Percentiles rank a stretch among this genome's conserved stretches.
Evolutionary conservation across 768 basidiomycete genomes (phyloP).

Genomic region (Auricularia auricula-judae): DNA sequence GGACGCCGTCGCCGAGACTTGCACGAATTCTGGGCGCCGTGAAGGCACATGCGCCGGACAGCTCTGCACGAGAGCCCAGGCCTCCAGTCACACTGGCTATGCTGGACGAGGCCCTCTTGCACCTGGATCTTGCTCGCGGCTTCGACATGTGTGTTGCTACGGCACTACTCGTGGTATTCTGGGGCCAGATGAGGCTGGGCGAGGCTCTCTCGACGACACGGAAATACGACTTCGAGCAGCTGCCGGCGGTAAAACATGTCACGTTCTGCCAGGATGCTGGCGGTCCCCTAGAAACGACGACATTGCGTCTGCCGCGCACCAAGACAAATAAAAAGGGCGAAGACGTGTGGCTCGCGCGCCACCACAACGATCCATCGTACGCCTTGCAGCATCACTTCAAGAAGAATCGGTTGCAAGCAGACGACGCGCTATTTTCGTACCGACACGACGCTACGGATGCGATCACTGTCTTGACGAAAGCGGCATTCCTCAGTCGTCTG

Average conservation of each 20-base stretch:
- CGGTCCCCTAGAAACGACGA: neutral
- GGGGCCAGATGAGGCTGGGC: slow-evolving; percentile 28
- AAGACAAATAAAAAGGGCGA: neutral
- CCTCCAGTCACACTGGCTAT: slow-evolving; percentile 25
- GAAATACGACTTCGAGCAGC: neutral
- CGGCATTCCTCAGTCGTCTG: slow-evolving; percentile 16
- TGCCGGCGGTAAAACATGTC: neutral
- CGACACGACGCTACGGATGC: slow-evolving; percentile 19
- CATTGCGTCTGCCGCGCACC: neutral
- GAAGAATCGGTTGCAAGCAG: slow-evolving; percentile 16
- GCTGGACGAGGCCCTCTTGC: slow-evolving; percentile 15
- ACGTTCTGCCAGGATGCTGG: neutral
- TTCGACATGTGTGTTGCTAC: slow-evolving; percentile 34
- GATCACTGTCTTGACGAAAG: slow-evolving; percentile 20
- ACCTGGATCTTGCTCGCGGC: slow-evolving; percentile 16
- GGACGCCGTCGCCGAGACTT: neutral
- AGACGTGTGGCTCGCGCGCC: neutral
- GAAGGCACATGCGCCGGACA: neutral
- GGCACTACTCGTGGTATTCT: slow-evolving; percentile 20
- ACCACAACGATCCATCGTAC: slow-evolving; percentile 8
- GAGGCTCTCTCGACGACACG: slow-evolving; percentile 14
- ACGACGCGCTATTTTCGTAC: slow-evolving; percentile 29
- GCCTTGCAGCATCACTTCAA: slow-evolving; percentile 21
- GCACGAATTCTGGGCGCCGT: neutral
- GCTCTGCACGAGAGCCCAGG: neutral